phyloP scores from a whole-genome alignment of 2,329 filamentous ascomycete genomes.

The Grosmannia serpens region DNA sequence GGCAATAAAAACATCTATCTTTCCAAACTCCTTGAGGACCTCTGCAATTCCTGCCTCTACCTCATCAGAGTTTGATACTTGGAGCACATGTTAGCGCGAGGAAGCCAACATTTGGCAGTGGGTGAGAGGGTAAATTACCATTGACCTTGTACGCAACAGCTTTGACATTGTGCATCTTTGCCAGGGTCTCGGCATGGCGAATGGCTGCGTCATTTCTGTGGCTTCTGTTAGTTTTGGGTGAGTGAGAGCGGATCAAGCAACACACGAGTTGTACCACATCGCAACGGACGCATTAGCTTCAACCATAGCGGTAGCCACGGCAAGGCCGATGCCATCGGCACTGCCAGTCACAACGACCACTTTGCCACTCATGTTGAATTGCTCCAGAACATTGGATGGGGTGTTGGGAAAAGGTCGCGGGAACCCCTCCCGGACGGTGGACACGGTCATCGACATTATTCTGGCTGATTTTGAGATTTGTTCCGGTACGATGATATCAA shows the following conservation, averaged over 20 bases:
- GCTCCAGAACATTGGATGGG: too few species aligned
- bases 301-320: constrained; percentile 55
- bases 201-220: constrained; percentile 52
- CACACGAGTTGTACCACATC: constrained; percentile 53
- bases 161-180: constrained; percentile 54
- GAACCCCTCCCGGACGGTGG: too few species aligned
- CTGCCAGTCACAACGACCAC: too few species aligned
- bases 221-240: neutral
- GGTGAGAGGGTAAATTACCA: too few species aligned
- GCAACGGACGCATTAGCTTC: constrained; percentile 60
- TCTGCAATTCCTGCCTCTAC: constrained; percentile 37
- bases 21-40: constrained; percentile 54
- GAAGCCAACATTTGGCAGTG: too few species aligned
- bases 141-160: constrained; percentile 51
- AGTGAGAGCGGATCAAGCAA: constrained; percentile 28
- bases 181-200: constrained; percentile 52
- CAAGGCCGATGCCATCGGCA: constrained; percentile 45
- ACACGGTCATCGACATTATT: too few species aligned
- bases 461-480: too few species aligned
- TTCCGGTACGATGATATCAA: too few species aligned
- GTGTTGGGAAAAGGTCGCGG: too few species aligned
- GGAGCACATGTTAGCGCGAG: constrained; percentile 6
- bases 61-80: constrained; percentile 29
- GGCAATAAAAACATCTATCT: constrained; percentile 67
- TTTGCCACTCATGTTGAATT: too few species aligned